Evolutionary conservation across 2,329 filamentous ascomycete species (phyloP).

Genomic region (Epichloe sibirici): DNA sequence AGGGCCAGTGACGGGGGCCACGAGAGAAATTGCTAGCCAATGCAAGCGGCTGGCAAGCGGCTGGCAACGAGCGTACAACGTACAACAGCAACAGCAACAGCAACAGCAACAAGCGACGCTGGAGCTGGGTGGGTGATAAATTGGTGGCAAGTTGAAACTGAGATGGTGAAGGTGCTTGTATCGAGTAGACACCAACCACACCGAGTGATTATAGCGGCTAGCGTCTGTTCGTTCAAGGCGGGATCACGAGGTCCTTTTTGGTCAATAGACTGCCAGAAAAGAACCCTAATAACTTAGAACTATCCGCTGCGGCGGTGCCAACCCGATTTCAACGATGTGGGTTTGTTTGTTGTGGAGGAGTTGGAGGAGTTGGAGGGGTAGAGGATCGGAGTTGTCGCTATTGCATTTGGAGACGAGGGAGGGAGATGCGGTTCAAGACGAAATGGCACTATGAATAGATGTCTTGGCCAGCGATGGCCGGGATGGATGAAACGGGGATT

Average conservation of each 20-base stretch:
- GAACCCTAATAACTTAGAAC: neutral
- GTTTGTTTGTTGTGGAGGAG: constrained; percentile 2
- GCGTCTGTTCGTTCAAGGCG: neutral
- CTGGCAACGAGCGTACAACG: constrained; percentile 5
- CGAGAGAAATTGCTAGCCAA: constrained; percentile 15
- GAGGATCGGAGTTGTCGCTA: constrained; percentile 1
- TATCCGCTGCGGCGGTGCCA: neutral
- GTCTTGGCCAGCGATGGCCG: neutral
- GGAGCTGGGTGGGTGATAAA: constrained; percentile 1
- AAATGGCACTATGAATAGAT: neutral
- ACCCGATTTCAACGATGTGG: neutral
- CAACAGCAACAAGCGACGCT: constrained; percentile 1
- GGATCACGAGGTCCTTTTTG: constrained; percentile 1
- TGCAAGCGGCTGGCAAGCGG: constrained; percentile 12
- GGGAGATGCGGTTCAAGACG: neutral
- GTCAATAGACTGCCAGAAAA: neutral
- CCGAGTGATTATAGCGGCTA: neutral
- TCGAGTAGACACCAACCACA: neutral
- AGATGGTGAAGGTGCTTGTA: constrained; percentile 2
- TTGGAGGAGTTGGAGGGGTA: constrained; percentile 3
- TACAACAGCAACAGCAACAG: too few species aligned
- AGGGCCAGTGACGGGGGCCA: constrained; percentile 16
- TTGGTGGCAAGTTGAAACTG: constrained; percentile 1
- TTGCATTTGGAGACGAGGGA: neutral
- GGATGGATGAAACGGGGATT: neutral